A percentile compares a stretch with the other conserved stretches of the same genome.
Conservation (phyloP, 2,329 filamentous ascomycete genomes). For the Beauveria scarabaeidicola region DNA sequence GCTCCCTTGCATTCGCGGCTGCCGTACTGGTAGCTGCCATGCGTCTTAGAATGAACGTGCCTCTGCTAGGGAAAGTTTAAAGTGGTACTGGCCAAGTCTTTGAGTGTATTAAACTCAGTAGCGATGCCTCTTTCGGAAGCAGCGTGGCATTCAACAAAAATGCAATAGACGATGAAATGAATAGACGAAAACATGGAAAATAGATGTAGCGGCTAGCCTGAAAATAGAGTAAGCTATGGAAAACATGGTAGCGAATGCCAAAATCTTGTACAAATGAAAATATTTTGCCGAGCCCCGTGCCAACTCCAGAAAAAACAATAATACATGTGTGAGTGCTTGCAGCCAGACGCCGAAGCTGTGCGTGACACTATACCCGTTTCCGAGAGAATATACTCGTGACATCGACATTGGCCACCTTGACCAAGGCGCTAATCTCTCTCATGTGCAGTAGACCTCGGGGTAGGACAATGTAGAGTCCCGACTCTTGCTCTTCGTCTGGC, state of each 20-base stretch:
- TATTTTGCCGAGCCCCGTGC: not conserved
- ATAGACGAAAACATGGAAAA: not conserved
- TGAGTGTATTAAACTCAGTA: not conserved
- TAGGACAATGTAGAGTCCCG: slow-evolving; percentile 15
- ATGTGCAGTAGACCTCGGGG: slow-evolving; percentile 12
- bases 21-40: slow-evolving; percentile 33
- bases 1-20: slow-evolving; percentile 39
- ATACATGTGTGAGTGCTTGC: not conserved
- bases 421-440: slow-evolving; percentile 14
- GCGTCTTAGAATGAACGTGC: slow-evolving; percentile 33
- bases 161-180: not conserved
- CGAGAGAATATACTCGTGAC: slow-evolving; percentile 2
- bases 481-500: slow-evolving; percentile 14
- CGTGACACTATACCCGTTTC: not conserved
- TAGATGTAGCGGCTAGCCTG: not conserved
- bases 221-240: not conserved
- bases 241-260: not conserved
- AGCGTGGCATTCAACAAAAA: no score
- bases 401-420: slow-evolving; percentile 15
- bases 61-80: slow-evolving; percentile 21
- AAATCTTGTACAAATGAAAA: not conserved
- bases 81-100: not conserved
- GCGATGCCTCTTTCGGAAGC: not conserved
- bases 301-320: not conserved
- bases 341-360: not conserved